Base-by-base conservation (phyloP, 345 rosid species). In the Nasturtium officinale region DNA sequence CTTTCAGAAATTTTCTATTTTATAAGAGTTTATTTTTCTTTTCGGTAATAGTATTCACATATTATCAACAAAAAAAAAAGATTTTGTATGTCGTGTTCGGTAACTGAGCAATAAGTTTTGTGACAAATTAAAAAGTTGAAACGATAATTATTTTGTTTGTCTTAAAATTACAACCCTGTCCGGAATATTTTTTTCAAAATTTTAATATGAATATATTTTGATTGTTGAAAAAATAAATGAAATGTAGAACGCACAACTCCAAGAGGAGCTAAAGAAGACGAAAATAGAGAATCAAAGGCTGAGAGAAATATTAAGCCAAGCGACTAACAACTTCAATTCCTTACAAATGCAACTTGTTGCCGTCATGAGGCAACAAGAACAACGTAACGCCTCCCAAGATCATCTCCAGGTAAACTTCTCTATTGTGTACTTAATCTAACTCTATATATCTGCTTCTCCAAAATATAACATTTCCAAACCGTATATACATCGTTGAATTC, bases 291-390 rank as follows among this genome's bases (percentile, higher is more conserved):
- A 95, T 45, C 92, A 81, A 57, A 89, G 73, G 82, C 57, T 95
- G 33, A 89, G 68, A 72, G 97, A 92, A 71, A 85, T 90, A 96
- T 84, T 95, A 20, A 63, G 79, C 77, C 94, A 92, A 81, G 97
- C 87, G 4, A 77, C 78, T 30, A 87, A 43, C 82, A 92, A 89
- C 71, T 92, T 84, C 83, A 81, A 35, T 75, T 69, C 91, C 5
- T 67, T 95, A 16, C 89, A 92, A 72, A 82, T 82, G 90, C 96
- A 89, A 62, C 82, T 91, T 45, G 64, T 84, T 7, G 61, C 90
- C 0, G 71, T 89, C 45, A 81, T 89, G 88, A 90, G 90, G 56
- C 89, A 82, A 26, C 89, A 85, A 54, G 82, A 78, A 40, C 70
- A 76, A 61, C 75, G 65, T 33, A 77, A 55, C 65, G 53, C 74